Evolutionary conservation across 805 yeast species (phyloP), one percentile per base, ranked within the genome.

Genomic region (Starmera quercuum): DNA sequence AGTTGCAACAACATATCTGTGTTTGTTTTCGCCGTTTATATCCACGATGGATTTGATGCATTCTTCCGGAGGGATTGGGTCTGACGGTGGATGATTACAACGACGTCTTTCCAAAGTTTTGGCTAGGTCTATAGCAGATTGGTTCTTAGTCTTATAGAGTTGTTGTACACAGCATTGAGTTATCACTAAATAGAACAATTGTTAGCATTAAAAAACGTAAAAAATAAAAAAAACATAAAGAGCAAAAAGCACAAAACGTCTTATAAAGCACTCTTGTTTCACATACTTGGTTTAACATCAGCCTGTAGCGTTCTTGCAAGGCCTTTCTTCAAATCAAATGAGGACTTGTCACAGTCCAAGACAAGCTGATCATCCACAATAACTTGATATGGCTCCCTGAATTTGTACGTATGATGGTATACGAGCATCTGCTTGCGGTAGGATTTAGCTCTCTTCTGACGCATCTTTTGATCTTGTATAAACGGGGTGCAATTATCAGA

Each of bases 101-200:
- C 95, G 76, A 60, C 98, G 75, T 61, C 97, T 78, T 59, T 92
- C 98, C 45, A 82, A 81, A 2, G 64, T 53, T 55, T 87, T 92
- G 7, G 95, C 97, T 23, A 80, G 48, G 20, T 73, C 82, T 30
- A 92, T 83, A 2, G 95, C 95, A 5, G 61, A 66, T 47, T 84
- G 88, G 49, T 84, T 73, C 18, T 73, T 72, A 5, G 81, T 67
- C 29, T 69, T 68, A 56, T 92, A 92, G 20, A 92, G 63, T 14
- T 83, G 81, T 52, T 86, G 86, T 70, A 92, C 85, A 47, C 95
- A 83, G 54, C 98, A 92, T 57, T 92, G 97, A 3, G 98, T 86
- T 35, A 92, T 83, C 94, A 92, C 56, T 35, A 30, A 23, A 20
- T 3, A 26, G 10, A 13, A n/a, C 24, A 15, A 7, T 7, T 27